Evolutionary conservation across 164 flowering plant species (phyloP).

Genomic region (Malania oleifera): DNA sequence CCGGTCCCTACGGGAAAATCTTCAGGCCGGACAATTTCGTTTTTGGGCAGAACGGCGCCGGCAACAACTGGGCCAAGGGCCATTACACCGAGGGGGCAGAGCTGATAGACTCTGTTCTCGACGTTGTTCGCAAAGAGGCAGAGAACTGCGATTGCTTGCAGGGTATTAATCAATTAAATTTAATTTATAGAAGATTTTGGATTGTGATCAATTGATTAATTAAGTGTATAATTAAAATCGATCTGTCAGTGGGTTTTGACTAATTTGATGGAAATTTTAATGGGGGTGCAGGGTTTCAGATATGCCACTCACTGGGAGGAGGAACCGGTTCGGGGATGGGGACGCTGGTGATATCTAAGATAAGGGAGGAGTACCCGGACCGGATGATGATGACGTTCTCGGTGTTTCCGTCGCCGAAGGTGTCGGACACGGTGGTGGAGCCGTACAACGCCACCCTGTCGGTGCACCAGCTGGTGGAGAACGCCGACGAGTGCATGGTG

Average conservation of each 20-base stretch:
- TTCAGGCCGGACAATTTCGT: conserved; percentile 61
- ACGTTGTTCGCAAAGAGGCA: conserved; percentile 63
- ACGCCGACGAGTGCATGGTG: conserved; percentile 69
- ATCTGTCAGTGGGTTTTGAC: background rate
- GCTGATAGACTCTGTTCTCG: conserved; percentile 54
- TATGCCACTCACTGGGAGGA: conserved; percentile 65
- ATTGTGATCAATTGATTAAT: too few relatives aligned
- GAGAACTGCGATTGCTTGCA: conserved; percentile 61
- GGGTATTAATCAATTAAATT: conserved; percentile 31
- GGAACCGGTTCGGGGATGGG: conserved; percentile 77
- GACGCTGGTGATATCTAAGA: conserved; percentile 52
- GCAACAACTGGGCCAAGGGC: conserved; percentile 59
- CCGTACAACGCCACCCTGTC: conserved; percentile 72
- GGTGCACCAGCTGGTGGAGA: conserved; percentile 63
- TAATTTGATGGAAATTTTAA: conserved; percentile 6
- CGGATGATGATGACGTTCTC: conserved; percentile 70
- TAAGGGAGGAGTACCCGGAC: conserved; percentile 61
- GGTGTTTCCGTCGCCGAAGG: conserved; percentile 62
- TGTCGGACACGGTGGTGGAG: conserved; percentile 65
- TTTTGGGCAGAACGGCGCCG: conserved; percentile 61
- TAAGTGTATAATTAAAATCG: too few relatives aligned
- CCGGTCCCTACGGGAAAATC: conserved; percentile 47
- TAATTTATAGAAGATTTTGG: too few relatives aligned
- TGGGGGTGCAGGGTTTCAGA: conserved; percentile 42
- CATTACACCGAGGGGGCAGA: conserved; percentile 68